Evolutionary conservation across 2,329 filamentous ascomycete species (phyloP).

Genomic region (Fusarium duplospermum): DNA sequence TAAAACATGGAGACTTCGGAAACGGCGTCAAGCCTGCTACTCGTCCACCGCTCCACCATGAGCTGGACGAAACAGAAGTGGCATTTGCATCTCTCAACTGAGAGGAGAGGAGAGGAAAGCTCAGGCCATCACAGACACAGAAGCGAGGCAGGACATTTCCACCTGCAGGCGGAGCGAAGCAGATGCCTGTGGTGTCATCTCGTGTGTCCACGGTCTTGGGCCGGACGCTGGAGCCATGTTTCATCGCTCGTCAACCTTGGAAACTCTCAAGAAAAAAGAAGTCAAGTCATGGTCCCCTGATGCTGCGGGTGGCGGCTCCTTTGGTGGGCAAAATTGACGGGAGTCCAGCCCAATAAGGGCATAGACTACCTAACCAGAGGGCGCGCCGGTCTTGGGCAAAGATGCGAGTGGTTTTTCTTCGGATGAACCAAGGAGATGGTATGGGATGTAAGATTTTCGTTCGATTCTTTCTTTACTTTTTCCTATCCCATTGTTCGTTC

Average conservation of each 20-base stretch:
- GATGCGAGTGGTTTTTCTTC: background rate
- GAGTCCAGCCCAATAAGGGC: background rate
- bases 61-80: constrained; percentile 12
- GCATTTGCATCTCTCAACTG: background rate
- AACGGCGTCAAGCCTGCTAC: constrained; percentile 29
- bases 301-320: constrained; percentile 1
- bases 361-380: background rate
- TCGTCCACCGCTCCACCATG: constrained; percentile 20
- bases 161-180: background rate
- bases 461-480: background rate
- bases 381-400: background rate
- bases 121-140: constrained; percentile 4
- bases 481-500: background rate
- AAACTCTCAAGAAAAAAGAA: background rate
- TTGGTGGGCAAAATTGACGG: background rate
- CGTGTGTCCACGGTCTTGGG: background rate
- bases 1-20: constrained; percentile 38
- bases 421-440: background rate
- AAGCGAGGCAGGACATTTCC: background rate
- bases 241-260: constrained; percentile 2
- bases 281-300: background rate
- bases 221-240: constrained; percentile 10
- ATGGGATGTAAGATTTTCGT: background rate
- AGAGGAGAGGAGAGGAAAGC: constrained; percentile 6
- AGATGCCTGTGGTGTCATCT: constrained; percentile 6